Evolutionary conservation across 106 monocot genomes (phyloP), one percentile per base, ranked within the genome.

Genomic region (Vanilla planifolia): DNA sequence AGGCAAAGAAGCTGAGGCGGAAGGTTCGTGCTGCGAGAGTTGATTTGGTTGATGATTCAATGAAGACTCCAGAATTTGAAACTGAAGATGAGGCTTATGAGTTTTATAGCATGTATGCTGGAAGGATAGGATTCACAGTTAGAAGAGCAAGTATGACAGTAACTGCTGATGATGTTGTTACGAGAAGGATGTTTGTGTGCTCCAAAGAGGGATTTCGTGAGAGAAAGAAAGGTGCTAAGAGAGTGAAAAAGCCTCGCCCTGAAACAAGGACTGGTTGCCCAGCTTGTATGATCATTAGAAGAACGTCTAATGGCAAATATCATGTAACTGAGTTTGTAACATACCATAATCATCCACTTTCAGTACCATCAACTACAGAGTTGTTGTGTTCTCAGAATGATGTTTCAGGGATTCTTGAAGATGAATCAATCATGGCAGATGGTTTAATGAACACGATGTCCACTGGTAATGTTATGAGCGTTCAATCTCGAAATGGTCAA

Each of bases 121-220:
- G 64, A 61, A 81, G 66, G 42, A 73, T 86, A 11, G 86, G 86
- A 6, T 86, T 86, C 61, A 61, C 57, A 37, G 74, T 86, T 42
- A 24, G 86, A 21, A 70, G 69, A 65, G 78, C 81, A 60, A 81
- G 77, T 50, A 73, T 70, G 71, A 81, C 81, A 6, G 52, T 81
- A 23, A 71, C 60, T 48, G 51, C 71, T 22, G 75, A 66, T 40
- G 71, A 81, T 63, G 66, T 81, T 43, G 74, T 78, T 43, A 86
- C 81, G 11, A 78, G 77, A 59, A 74, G 86, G 45, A 71, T 81
- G 71, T 86, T 81, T 78, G 86, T 86, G 10, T 86, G 86, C 36
- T 86, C 86, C 21, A 86, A 64, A 63, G 77, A 86, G 78, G 86
- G 86, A 6, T 86, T 86, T 59, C 74, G 81, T 34, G 78, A 77